Conservation (phyloP, 257 asterid species). For the Penstemon newberryi region DNA sequence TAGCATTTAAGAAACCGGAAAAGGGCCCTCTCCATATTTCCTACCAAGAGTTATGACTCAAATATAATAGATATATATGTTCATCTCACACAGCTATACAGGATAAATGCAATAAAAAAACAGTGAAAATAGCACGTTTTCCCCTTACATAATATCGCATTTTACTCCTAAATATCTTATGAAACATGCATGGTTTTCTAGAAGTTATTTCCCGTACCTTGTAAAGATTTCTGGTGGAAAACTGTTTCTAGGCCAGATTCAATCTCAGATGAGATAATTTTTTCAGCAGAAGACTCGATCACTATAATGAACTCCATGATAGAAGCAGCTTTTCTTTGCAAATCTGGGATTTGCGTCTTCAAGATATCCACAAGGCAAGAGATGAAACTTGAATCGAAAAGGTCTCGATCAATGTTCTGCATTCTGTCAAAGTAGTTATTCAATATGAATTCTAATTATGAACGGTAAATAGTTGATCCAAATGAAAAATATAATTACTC, state of each 20-base stretch:
- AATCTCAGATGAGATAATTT: constrained; percentile 47
- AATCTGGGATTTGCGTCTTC: constrained; percentile 56
- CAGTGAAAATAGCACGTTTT: too few relatives aligned
- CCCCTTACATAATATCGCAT: too few relatives aligned
- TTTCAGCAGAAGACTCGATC: constrained; percentile 41
- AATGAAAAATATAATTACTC: not conserved
- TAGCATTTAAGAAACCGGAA: too few relatives aligned
- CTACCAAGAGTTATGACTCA: not conserved
- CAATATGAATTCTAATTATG: constrained; percentile 20
- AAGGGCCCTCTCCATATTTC: too few relatives aligned
- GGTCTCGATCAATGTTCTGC: constrained; percentile 36
- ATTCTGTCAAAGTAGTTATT: constrained; percentile 43
- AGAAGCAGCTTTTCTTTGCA: constrained; percentile 80
- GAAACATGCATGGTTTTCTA: not conserved
- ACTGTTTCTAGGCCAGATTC: constrained; percentile 65
- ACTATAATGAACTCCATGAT: constrained; percentile 58
- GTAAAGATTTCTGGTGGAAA: constrained; percentile 53
- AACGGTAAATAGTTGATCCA: constrained; percentile 6
- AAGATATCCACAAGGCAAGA: constrained; percentile 59
- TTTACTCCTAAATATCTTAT: too few relatives aligned
- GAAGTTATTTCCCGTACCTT: constrained; percentile 39
- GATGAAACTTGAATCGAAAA: constrained; percentile 53
- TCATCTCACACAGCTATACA: not conserved
- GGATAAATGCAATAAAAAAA: not conserved
- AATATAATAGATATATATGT: not conserved